Base-by-base conservation (phyloP, 75 land plant species). In the Pinus tabuliformis region DNA sequence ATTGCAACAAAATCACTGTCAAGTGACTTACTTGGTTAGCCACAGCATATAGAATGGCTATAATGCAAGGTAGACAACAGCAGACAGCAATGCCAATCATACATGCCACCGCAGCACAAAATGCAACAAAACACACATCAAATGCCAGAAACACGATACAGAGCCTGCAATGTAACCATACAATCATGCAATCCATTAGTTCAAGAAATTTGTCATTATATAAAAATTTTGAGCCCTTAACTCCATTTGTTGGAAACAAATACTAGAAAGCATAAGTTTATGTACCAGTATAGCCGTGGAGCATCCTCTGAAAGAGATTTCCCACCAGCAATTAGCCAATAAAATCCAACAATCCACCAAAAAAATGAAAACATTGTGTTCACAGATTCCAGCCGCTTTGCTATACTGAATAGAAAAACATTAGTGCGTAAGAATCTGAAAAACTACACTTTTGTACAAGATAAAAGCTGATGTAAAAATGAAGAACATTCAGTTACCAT, bases 271-370 rank as follows among this genome's bases (percentile, higher is more conserved):
- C 7, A 28, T 6, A 52, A 60, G 9, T 58, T 57, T 21, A 22
- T 81, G 33, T 86, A 95, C 98, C 99, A 95, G 74, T 97, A 97
- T 22, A 97, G 82, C 16, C 80, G 83, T 22, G 99, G 99, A 78
- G 99, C 93, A 82, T 84, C 73, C 17, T 86, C 86, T 64, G 81
- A 18, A 9, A 97, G 92, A 26, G 65, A 59, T 75, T 95, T 93
- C 59, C 99, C 99, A 78, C 98, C 99, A 76, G 91, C 83, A 61
- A 94, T 84, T 20, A 97, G 85, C 99, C 99, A 97, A 75, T 97
- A 97, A 58, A 97, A 91, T n/a, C 99, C 99, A 78, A 95, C 82
- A 65, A 97, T 85, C 99, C 99, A 97, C 99, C 99, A 97, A 37
- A 95, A 77, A 79, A 95, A 97, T 5, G 99, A 97, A 66, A 84